Conservation (phyloP, 2,329 filamentous ascomycete species). For the Paraphoma sp. region DNA sequence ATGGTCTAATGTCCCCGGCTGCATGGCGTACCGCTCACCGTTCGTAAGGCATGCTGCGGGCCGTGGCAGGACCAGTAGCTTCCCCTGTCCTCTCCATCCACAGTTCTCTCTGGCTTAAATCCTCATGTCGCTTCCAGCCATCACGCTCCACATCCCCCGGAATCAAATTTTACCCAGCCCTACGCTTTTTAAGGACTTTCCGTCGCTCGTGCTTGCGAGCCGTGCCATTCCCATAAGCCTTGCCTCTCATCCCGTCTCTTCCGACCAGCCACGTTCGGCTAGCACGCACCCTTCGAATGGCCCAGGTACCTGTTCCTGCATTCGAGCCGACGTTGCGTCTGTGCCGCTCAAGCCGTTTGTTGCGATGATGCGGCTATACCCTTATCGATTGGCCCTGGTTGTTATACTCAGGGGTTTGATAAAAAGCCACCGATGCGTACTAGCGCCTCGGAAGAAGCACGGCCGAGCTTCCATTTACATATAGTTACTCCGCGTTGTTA, state of each 20-base stretch:
- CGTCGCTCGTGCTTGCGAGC: background rate
- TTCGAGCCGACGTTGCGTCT: background rate
- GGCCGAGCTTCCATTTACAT: background rate
- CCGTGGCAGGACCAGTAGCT: background rate
- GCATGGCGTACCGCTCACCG: background rate
- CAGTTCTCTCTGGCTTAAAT: background rate
- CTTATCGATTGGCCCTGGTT: background rate
- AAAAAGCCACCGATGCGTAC: background rate
- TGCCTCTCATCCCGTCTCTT: background rate
- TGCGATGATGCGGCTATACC: background rate
- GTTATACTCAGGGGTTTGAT: background rate
- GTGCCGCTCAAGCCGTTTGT: background rate
- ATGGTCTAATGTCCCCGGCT: background rate
- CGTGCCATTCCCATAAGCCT: background rate
- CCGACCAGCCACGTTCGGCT: background rate
- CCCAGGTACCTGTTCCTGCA: constrained; percentile 8
- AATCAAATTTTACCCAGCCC: background rate
- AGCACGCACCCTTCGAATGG: background rate
- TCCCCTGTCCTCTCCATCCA: background rate
- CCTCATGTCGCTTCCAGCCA: background rate
- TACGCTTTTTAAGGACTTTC: background rate
- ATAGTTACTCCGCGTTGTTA: constrained; percentile 6
- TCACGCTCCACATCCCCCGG: background rate
- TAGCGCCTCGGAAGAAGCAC: background rate
- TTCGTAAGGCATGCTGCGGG: background rate